phyloP scores from a whole-genome alignment of 352 stramenopile genomes.

The Phytophthora vignae region DNA sequence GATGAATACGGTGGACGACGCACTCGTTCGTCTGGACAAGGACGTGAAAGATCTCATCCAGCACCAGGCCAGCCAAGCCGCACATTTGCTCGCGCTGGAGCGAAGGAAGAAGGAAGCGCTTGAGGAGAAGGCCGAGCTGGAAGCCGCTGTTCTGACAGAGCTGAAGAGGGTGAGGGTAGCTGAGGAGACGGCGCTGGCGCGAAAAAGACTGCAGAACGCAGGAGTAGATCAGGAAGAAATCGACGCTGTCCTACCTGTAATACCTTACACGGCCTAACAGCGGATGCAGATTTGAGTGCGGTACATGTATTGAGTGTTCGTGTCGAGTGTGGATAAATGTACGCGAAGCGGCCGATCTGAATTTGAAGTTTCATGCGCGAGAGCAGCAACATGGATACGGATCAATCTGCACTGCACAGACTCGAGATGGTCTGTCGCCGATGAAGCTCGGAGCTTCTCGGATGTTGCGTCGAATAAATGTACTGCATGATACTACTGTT shows the following conservation, averaged over 20 bases:
- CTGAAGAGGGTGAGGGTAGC: constrained; percentile 29
- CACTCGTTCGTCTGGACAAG: constrained; percentile 19
- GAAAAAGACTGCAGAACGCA: constrained; percentile 30
- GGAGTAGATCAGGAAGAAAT: constrained; percentile 36
- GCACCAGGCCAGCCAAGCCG: constrained; percentile 15
- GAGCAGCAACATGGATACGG: too few relatives aligned
- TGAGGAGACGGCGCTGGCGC: constrained; percentile 35
- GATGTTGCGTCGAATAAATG: too few relatives aligned
- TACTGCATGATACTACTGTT: background rate
- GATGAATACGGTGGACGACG: constrained; percentile 36
- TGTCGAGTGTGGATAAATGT: background rate
- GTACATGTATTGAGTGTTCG: background rate
- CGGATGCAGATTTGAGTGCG: background rate
- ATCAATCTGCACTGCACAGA: background rate
- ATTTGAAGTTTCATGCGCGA: background rate
- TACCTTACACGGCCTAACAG: constrained; percentile 12
- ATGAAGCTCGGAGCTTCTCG: too few relatives aligned
- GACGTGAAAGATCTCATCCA: constrained; percentile 20
- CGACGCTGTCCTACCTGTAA: constrained; percentile 32
- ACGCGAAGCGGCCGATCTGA: background rate
- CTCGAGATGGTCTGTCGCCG: too few relatives aligned
- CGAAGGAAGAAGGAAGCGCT: constrained; percentile 24
- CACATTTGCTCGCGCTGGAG: constrained; percentile 18
- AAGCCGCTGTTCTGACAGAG: constrained; percentile 19
- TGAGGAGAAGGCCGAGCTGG: constrained; percentile 11